Conservation (phyloP, 345 rosid genomes). For the Stellera chamaejasme region DNA sequence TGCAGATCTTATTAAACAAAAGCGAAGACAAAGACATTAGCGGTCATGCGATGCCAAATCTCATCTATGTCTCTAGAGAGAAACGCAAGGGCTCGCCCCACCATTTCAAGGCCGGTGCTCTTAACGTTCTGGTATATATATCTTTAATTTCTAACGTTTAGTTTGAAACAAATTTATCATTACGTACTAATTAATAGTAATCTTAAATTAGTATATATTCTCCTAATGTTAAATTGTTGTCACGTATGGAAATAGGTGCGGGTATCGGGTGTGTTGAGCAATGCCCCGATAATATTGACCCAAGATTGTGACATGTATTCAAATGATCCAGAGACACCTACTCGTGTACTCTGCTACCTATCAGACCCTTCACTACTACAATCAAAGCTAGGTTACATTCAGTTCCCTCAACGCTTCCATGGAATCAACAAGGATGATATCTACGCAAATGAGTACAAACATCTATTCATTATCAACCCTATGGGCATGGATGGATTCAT, state of each 20-base stretch:
- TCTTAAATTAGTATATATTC: not conserved
- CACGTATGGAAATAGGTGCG: slow-evolving; percentile 48
- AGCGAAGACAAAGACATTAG: slow-evolving; percentile 29
- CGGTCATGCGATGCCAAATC: slow-evolving; percentile 40
- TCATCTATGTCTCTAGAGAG: slow-evolving; percentile 59
- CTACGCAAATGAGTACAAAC: slow-evolving; percentile 34
- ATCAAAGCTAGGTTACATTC: slow-evolving; percentile 34
- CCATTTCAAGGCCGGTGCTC: slow-evolving; percentile 83
- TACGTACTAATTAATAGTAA: not conserved
- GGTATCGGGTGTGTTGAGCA: slow-evolving; percentile 60
- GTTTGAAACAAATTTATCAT: not conserved
- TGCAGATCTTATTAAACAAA: slow-evolving; percentile 42
- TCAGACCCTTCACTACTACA: slow-evolving; percentile 24
- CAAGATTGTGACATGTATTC: slow-evolving; percentile 83
- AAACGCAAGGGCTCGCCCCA: slow-evolving; percentile 44
- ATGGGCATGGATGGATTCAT: slow-evolving; percentile 38
- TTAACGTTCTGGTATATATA: slow-evolving; percentile 45
- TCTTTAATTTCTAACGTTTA: not conserved
- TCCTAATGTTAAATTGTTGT: slow-evolving; percentile 10
- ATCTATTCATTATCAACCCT: slow-evolving; percentile 25
- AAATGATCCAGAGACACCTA: slow-evolving; percentile 49
- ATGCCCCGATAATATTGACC: slow-evolving; percentile 58
- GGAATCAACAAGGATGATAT: slow-evolving; percentile 47
- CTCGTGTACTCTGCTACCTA: slow-evolving; percentile 42
- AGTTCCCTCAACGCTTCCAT: slow-evolving; percentile 59